Conservation (phyloP, 805 yeast species). For the Pichia manshurica region DNA sequence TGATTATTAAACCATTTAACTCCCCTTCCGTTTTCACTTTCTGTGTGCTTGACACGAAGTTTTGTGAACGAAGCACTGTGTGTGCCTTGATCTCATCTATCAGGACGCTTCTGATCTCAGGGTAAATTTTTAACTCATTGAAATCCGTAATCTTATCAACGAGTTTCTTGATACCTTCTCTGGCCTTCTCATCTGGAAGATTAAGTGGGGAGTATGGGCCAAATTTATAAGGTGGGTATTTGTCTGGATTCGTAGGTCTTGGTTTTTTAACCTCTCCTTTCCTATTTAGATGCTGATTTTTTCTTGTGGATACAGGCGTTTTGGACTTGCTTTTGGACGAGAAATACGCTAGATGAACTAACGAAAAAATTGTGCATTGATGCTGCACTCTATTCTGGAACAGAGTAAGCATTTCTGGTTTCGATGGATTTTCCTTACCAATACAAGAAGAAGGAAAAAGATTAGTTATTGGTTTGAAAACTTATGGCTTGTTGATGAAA, state of each 20-base stretch:
- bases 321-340: no score
- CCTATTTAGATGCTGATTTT: neutral
- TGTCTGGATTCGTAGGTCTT: slow-evolving; percentile 10
- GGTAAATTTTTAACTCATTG: slow-evolving; percentile 59
- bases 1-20: slow-evolving; percentile 34
- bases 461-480: no score
- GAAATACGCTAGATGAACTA: no score
- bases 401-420: no score
- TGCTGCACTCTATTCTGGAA: no score
- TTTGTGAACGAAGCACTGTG: slow-evolving; percentile 37
- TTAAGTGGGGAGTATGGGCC: slow-evolving; percentile 47
- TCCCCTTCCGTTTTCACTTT: slow-evolving; percentile 30
- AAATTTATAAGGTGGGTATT: slow-evolving; percentile 32
- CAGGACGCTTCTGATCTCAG: slow-evolving; percentile 59
- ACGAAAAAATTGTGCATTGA: no score
- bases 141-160: slow-evolving; percentile 55
- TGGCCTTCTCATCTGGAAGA: slow-evolving; percentile 32
- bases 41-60: slow-evolving; percentile 24
- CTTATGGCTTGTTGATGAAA: no score
- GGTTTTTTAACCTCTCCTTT: neutral
- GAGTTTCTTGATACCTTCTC: slow-evolving; percentile 34
- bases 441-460: no score
- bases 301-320: no score
- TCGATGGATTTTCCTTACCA: no score
- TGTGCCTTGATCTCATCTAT: slow-evolving; percentile 45